Base-by-base conservation (phyloP, 331 rosid species). In the Pyrus hybrid region DNA sequence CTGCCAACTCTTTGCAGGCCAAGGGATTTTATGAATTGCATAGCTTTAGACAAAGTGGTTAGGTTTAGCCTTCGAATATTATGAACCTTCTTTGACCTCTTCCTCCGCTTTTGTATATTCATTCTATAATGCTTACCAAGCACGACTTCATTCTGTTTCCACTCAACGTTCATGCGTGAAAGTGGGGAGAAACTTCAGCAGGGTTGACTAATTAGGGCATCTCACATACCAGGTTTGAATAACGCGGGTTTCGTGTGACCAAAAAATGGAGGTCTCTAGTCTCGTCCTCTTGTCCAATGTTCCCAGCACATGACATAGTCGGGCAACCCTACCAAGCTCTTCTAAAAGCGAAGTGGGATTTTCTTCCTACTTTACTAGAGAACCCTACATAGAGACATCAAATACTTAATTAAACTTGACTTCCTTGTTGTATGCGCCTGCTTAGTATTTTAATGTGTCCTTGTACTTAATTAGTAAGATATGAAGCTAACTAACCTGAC, bases 31-130 rank as follows among this genome's bases (percentile, higher is more conserved):
- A 63, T 47, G 81, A 74, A 77, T 25, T 54, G 18, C 75, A 77
- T 77, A 18, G 14, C 82, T 81, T 82, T 76, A 76, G 76, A 37
- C 70, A 86, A 83, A 85, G 91, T 61, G 64, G 77, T 43, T 70
- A 45, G 57, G 54, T 69, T 67, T 20, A 18, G 20, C 45, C 65
- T 80, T 13, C 13, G 32, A 63, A 80, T 63, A 20, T 75, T 47
- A 68, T 49, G 73, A 75, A 75, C 28, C 57, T 70, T 64, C 57
- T 63, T 64, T 61, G 77, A 78, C 82, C 68, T 20, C 14, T 26
- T 67, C 49, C 37, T 66, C 29, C 20, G 65, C 35, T 51, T 63
- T 56, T 49, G 26, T 20, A 7, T 7, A 6, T 53, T 53, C 56
- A 13, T 28, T 61, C 17, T 16, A 21, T 28, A 58, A 56, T 26